A percentile compares a stretch with the other conserved stretches of the same genome.
These are phyloP conservation scores for Nowakowskiella sp. DNA, from an alignment of 192 early-diverging fungal genomes.

Conservation along the genomic window DNA sequence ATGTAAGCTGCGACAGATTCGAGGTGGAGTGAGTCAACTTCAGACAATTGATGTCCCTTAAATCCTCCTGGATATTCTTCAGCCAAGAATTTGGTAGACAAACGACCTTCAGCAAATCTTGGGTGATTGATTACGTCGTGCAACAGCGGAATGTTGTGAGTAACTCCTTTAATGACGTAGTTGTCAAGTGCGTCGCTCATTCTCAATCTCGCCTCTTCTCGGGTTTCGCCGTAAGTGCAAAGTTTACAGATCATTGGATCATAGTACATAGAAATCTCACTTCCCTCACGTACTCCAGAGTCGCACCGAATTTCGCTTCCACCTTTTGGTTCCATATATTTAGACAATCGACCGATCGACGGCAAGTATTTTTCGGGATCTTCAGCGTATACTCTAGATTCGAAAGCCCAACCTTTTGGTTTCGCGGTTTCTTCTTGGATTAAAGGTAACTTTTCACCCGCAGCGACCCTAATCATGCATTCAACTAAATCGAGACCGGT, in stretches of 20 bases:
- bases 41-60: constrained; percentile 61
- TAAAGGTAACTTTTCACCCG: constrained; percentile 60
- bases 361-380: constrained; percentile 90
- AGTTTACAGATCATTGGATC: constrained; percentile 96
- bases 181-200: constrained; percentile 82
- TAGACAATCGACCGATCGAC: constrained; percentile 76
- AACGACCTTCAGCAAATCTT: constrained; percentile 64
- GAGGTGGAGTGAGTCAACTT: constrained; percentile 46
- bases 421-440: constrained; percentile 63
- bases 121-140: constrained; percentile 72
- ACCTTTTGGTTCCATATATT: constrained; percentile 64
- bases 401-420: constrained; percentile 86
- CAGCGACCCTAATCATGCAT: constrained; percentile 90
- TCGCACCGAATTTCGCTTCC: constrained; percentile 75
- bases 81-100: constrained; percentile 78
- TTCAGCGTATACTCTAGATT: constrained; percentile 94
- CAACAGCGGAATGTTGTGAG: constrained; percentile 89
- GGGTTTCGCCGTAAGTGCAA: constrained; percentile 68
- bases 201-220: constrained; percentile 62
- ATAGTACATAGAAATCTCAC: constrained; percentile 92
- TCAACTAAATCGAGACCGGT: constrained; percentile 89
- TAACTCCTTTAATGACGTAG: constrained; percentile 91
- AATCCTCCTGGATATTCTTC: constrained; percentile 86
- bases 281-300: constrained; percentile 83
- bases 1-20: constrained; percentile 55